A percentile compares a stretch with the other conserved stretches of the same genome.
These are phyloP conservation scores for Chrysosporium keratinophilum DNA, from an alignment of 2,329 filamentous ascomycete genomes.

Conservation along the genomic window DNA sequence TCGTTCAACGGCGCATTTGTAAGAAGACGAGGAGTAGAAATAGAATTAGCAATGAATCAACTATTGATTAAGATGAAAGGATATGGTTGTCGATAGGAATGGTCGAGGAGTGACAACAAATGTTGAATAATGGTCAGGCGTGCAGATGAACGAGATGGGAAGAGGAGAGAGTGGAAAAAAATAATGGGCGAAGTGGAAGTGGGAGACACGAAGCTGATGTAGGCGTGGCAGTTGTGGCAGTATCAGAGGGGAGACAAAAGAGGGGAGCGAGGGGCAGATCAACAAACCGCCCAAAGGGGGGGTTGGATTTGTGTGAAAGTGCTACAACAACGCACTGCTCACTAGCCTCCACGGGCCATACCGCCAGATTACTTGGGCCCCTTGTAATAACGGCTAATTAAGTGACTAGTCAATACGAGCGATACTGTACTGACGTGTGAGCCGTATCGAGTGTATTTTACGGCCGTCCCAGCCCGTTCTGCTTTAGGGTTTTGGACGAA, in stretches of 20 bases:
- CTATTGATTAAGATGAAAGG: neutral
- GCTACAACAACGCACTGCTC: constrained; percentile 5
- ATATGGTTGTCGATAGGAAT: neutral
- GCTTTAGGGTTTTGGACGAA: neutral
- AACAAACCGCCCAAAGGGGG: neutral
- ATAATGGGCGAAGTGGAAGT: constrained; percentile 16
- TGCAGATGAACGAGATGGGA: constrained; percentile 15
- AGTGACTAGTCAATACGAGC: neutral
- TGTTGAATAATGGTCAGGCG: constrained; percentile 20
- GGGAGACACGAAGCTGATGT: constrained; percentile 8
- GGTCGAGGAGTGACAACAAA: constrained; percentile 15
- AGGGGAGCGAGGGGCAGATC: constrained; percentile 12
- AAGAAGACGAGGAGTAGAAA: constrained; percentile 11
- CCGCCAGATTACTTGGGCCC: constrained; percentile 1
- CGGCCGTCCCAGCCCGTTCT: neutral
- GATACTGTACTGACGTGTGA: neutral
- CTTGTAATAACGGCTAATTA: constrained; percentile 9
- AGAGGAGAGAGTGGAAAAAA: constrained; percentile 17
- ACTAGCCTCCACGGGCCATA: constrained; percentile 3
- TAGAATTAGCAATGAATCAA: constrained; percentile 4
- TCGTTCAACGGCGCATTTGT: constrained; percentile 7
- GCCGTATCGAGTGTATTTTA: neutral
- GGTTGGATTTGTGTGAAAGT: constrained; percentile 5
- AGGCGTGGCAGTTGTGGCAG: constrained; percentile 10
- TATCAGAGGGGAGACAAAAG: neutral